These are phyloP conservation scores for Oxyria digyna DNA, from an alignment of 148 eudicot species.

Conservation along the genomic window DNA sequence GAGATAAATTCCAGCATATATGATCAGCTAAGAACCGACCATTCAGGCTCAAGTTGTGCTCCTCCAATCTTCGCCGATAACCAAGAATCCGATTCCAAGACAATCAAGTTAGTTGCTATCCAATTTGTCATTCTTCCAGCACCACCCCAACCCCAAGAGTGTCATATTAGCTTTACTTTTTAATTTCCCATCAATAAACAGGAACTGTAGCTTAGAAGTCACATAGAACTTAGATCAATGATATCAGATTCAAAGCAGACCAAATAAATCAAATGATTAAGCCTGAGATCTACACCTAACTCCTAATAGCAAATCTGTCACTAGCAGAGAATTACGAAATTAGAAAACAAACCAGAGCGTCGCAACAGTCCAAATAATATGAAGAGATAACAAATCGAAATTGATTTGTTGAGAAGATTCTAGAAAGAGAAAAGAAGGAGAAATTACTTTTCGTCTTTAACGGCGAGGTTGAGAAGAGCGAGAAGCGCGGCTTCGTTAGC, in stretches of 20 bases:
- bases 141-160: neutral
- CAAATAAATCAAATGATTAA: neutral
- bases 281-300: neutral
- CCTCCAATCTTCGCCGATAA: neutral
- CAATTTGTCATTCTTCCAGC: neutral
- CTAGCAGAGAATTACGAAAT: neutral
- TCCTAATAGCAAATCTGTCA: neutral
- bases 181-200: neutral
- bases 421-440: neutral
- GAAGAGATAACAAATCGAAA: neutral
- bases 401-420: neutral
- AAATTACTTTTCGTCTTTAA: conserved; percentile 76
- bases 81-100: neutral
- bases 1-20: neutral
- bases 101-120: neutral
- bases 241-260: neutral
- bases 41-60: neutral
- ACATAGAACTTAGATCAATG: neutral
- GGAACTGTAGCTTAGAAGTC: neutral
- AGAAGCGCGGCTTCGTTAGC: conserved; percentile 67
- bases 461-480: conserved; percentile 92
- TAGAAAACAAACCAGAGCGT: neutral
- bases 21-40: conserved; percentile 5
- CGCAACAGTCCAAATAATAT: neutral
- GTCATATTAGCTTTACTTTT: neutral